Base-by-base conservation (phyloP, 179 eudicot genomes). In the Vitellaria paradoxa region DNA sequence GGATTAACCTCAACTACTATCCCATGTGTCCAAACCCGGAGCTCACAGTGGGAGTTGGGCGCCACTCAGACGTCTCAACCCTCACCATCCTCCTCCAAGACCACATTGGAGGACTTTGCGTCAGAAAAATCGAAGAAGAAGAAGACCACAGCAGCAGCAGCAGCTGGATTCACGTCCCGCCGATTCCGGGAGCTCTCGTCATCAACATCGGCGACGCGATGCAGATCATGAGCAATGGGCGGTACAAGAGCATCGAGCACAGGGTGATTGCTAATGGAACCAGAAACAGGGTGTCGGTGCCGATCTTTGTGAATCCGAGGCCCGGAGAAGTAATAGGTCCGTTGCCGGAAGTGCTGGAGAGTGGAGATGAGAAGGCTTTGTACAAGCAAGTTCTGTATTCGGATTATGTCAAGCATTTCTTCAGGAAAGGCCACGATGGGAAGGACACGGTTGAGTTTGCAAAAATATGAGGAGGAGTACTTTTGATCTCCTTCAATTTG, bases 21-120 rank as follows among this genome's bases (percentile, higher is more conserved):
- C 86, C 86, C 4, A 71, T 46, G 9, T 84, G 86, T 59, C 86
- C 86, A 3, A 82, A 80, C 47, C 86, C 86, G 4, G 82, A 84
- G 47, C 81, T 84, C n/a, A 81, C 86, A 0, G 68, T 49, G 7
- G 86, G 86, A 0, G 77, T 81, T 7, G 80, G 84, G 1, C 74
- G 79, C 72, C 86, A 84, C 65, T 70, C 84, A 0, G 84, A 84
- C 59, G 79, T 79, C 37, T 77, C 80, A 7, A 68, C 81, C 7
- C 4, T 83, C 37, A 83, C 83, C 8, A 15, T 83, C 74, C 80
- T 83, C 11, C 83, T 80, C 4, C 86, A 80, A 18, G 86, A 83
- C 61, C 72, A 77, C 4, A 75, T 76, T 5, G 81, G 83, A 0
- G 86, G 86, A 9, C 81, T 83, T 18, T 82, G 77, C 20, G 86